Evolutionary conservation across 805 yeast genomes (phyloP), one percentile per base, ranked within the genome.

Genomic region (Jamesozyma spencerorum): DNA sequence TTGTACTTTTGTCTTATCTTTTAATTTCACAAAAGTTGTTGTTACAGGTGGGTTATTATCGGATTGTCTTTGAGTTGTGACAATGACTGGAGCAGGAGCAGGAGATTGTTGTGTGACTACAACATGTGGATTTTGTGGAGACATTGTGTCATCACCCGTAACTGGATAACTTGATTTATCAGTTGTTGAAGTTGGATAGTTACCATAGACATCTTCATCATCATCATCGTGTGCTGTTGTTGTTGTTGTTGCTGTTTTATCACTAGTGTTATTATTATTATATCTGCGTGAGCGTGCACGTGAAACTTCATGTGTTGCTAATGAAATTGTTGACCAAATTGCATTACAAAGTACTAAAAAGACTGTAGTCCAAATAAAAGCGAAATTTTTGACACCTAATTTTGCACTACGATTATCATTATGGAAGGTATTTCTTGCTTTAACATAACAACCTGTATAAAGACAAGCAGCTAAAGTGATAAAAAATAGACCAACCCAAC

Each of bases 391-490:
- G 7, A 62, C 55, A 12, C 81, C 80, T 31, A 78, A 31, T 3
- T 48, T 55, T 2, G 81, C 68, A 14, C 41, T 14, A 15, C 59
- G 54, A n/a, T 74, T 73, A 26, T 59, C 66, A 32, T 64, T 49
- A 10, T 58, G 61, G 58, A 77, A 78, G 2, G 66, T 66, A 30
- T 68, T 58, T 38, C 70, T 69, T 5, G 80, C 82, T 50, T 65
- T 70, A 7, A 69, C 75, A 54, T 69, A 75, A n/a, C 68, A 72
- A 18, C 78, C 75, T 3, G 83, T 78, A 28, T 70, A 58, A 40
- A 75, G 54, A 27, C 70, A 58, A 13, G 79, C 73, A 15, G 76
- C 68, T 5, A 71, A 47, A 7, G 66, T 46, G 5, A 68, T 56
- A 52, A 75, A 74, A 17, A 75, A 48, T 18, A 71, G 53, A 1